Evolutionary conservation across 805 yeast genomes (phyloP), one percentile per base, ranked within the genome.

Genomic region (Millerozyma acaciae): DNA sequence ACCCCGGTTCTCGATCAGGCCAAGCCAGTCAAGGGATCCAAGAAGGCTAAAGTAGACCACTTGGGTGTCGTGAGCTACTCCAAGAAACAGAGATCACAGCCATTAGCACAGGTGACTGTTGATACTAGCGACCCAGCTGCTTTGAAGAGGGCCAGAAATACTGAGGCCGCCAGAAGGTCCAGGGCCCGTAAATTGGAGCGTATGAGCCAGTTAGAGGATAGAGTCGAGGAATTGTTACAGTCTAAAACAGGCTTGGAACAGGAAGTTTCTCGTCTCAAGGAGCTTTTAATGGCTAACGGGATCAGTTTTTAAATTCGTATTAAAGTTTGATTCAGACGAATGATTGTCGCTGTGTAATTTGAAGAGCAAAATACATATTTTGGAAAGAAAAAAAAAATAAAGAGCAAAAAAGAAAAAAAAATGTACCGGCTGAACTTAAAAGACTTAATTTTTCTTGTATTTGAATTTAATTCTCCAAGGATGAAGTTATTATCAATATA

Each of bases 151-250:
- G 97, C 97, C 6, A 80, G 90, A 62, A 90, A 93, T 73, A 90
- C 90, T n/a, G 96, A 88, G 56, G 97, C 97, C 46, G 97, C 97
- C 6, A 79, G 97, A 60, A 77, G 96, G 54, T 87, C 96, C 17
- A 73, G 97, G 52, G 96, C 96, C 16, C 78, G 95, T 58, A 87
- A 89, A 62, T 79, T 84, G 80, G 84, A 84, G 57, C 76, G 95
- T 59, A 84, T 89, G 86, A 50, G 62, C 39, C 90, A 85, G 56
- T 68, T 89, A 55, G 97, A 89, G 62, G 76, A 61, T 16, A 78
- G 76, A 57, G 93, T 88, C 34, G 86, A 80, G 44, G 72, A 59
- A 20, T 67, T 89, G 43, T 45, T 81, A 30, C 53, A 61, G 17
- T 78, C 70, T 47, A 88, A 87, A 60, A 53, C 67, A 28, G 67